Evolutionary conservation across 2,329 filamentous ascomycete genomes (phyloP), one percentile per base, ranked within the genome.

Genomic region (Fusarium chuoi): DNA sequence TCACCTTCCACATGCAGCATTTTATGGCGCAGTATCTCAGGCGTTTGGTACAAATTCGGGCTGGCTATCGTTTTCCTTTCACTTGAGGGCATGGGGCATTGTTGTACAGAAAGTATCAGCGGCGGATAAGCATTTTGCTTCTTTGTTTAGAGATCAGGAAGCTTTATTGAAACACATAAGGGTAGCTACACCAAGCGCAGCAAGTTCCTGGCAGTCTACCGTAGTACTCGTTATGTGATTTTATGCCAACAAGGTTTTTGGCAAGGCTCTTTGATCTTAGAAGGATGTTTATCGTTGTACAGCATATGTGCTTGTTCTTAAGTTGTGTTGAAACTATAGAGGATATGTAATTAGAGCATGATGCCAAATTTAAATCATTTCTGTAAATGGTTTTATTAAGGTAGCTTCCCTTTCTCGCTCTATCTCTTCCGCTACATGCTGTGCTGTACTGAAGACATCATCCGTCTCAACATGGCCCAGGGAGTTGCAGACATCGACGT

Each of bases 11-110:
- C 54, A 54, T 66, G 49, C 41, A 58, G 44, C 46, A 56, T 62
- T 46, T 52, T 58, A 51, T 30, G 65, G 70, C 67, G 64, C 62
- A 70, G 62, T 35, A 54, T 46, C 33, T 52, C 48, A 52, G 75
- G 76, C 63, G 72, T 77, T 74, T 42, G 58, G 58, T 68, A 66
- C 51, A 55, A 41, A 49, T 56, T 59, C 55, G 28, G 57, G 49
- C 28, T 44, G 65, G 65, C 68, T 54, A 65, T 52, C 36, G 44
- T 51, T 56, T 60, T 58, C 54, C 39, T 70, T 74, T 67, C 30
- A 41, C 33, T 45, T 48, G 30, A 28, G 58, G 45, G 44, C 68
- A 65, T 61, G 65, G 68, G 62, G 48, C 30, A 65, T 59, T 57
- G 61, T 66, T 49, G n/a, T 63, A 55, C 39, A 44, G 46, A 39